Conservation (phyloP, 192 early-diverging fungal species). For the Backusella tarrabulga region DNA sequence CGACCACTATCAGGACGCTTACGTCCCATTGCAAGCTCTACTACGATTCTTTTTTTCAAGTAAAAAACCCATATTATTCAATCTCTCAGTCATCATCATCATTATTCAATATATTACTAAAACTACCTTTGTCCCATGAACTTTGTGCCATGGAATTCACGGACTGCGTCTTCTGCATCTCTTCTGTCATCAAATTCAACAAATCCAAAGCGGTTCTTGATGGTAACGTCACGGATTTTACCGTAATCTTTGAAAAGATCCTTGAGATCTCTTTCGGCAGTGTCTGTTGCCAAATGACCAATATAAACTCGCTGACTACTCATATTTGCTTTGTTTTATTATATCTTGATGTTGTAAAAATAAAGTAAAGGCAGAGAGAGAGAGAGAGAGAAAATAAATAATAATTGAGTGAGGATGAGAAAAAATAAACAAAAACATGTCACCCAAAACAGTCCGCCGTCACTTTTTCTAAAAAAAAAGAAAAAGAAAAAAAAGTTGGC, state of each 20-base stretch:
- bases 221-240: constrained; percentile 75
- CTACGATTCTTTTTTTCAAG: constrained; percentile 63
- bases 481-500: not conserved
- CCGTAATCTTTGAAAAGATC: constrained; percentile 80
- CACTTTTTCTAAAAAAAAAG: not conserved
- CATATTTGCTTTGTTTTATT: constrained; percentile 2
- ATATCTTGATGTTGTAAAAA: not conserved
- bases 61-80: not conserved
- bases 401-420: not conserved
- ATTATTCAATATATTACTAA: not conserved
- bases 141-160: constrained; percentile 74
- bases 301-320: constrained; percentile 57
- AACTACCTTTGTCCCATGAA: constrained; percentile 84
- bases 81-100: not conserved
- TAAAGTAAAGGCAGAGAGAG: not conserved
- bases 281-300: constrained; percentile 84
- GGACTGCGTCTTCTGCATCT: constrained; percentile 90
- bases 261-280: constrained; percentile 80
- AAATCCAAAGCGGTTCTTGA: constrained; percentile 89
- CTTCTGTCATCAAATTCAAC: constrained; percentile 87
- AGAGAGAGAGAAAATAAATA: not conserved
- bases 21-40: constrained; percentile 76
- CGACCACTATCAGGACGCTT: constrained; percentile 42
- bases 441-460: not conserved
- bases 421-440: not conserved